Conservation (phyloP, 2,329 filamentous ascomycete genomes). For the Passalora sequoiae region DNA sequence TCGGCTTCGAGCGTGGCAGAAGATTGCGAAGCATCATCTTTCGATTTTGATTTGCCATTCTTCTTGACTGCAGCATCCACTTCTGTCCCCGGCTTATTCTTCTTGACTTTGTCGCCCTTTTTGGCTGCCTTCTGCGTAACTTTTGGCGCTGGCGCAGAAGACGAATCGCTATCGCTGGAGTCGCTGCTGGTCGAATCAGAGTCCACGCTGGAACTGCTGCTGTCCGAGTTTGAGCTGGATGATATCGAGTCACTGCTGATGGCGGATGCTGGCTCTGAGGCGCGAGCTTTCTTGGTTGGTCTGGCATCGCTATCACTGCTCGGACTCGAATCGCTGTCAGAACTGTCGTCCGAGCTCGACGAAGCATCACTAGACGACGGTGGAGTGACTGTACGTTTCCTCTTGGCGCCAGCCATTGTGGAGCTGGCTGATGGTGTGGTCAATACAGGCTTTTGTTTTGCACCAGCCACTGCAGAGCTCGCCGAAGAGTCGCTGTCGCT, state of each 20-base stretch:
- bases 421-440: conserved; percentile 3
- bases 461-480: neutral
- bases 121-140: conserved; percentile 15
- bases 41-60: neutral
- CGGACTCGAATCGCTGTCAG: conserved; percentile 19
- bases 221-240: conserved; percentile 30
- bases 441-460: conserved; percentile 1
- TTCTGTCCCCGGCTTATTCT: conserved; percentile 21
- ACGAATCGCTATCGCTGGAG: conserved; percentile 43
- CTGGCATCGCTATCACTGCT: conserved; percentile 28
- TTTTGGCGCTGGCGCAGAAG: conserved; percentile 24
- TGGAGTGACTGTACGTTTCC: conserved; percentile 3
- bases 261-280: conserved; percentile 9
- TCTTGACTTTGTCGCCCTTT: conserved; percentile 21
- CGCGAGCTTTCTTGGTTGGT: conserved; percentile 30
- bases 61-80: conserved; percentile 12
- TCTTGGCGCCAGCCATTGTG: neutral
- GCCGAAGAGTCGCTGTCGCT: conserved; percentile 2
- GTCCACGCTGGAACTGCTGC: conserved; percentile 18
- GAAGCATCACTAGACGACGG: conserved; percentile 4
- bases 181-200: conserved; percentile 35
- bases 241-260: conserved; percentile 15
- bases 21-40: conserved; percentile 22
- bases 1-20: conserved; percentile 30
- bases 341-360: conserved; percentile 11